These are phyloP conservation scores for Mucor indicus DNA, from an alignment of 371 early-diverging fungal species.

Conservation along the genomic window DNA sequence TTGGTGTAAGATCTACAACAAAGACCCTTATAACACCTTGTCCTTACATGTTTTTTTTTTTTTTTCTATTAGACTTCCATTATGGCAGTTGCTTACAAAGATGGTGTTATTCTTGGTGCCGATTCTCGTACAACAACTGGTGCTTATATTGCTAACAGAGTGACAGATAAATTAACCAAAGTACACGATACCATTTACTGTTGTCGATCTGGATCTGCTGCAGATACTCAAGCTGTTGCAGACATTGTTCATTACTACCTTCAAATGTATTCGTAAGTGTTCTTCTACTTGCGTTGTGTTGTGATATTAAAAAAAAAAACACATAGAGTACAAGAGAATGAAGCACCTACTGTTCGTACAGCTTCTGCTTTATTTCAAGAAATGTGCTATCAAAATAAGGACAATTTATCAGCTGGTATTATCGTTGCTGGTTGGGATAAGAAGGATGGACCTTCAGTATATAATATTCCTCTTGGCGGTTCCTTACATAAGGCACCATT, in stretches of 20 bases:
- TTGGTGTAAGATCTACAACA: slow-evolving; percentile 82
- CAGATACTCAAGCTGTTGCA: slow-evolving; percentile 99
- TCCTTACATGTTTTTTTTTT: neutral
- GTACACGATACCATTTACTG: slow-evolving; percentile 98
- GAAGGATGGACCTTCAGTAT: slow-evolving; percentile 89
- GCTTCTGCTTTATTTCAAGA: slow-evolving; percentile 95
- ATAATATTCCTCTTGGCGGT: slow-evolving; percentile 94
- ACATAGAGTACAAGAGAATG: slow-evolving; percentile 84
- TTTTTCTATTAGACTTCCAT: slow-evolving; percentile 89
- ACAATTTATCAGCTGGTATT: slow-evolving; percentile 89
- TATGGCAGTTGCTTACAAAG: slow-evolving; percentile 95
- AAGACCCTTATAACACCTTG: no score
- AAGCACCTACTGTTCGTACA: slow-evolving; percentile 84
- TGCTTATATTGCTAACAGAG: slow-evolving; percentile 96
- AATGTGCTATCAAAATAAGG: slow-evolving; percentile 95
- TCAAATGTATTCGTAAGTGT: slow-evolving; percentile 87
- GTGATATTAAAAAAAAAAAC: no score
- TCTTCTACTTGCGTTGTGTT: no score
- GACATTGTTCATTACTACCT: slow-evolving; percentile 94
- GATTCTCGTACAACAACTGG: slow-evolving; percentile 98
- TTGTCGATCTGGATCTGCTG: slow-evolving; percentile 98
- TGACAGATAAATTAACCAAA: slow-evolving; percentile 98
- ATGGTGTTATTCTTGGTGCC: slow-evolving; percentile 98
- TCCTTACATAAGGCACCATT: slow-evolving; percentile 90
- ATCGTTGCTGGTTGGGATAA: slow-evolving; percentile 99